Conservation (phyloP, 1,139 yeast species). For the Lodderomyces oxycetoniae region DNA sequence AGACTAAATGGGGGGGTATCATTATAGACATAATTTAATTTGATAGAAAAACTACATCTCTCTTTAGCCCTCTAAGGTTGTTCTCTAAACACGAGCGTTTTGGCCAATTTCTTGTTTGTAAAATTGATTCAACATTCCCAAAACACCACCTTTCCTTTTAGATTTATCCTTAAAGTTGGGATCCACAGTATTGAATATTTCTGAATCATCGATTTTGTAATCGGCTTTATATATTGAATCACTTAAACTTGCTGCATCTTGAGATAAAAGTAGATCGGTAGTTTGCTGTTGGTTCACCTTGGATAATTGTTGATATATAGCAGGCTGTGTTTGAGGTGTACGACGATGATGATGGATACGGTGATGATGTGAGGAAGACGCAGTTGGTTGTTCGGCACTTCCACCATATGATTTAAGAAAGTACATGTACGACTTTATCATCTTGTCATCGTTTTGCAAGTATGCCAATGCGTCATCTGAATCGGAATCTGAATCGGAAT, state of each 20-base stretch:
- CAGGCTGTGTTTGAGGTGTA: not conserved
- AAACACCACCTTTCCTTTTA: slow-evolving; percentile 50
- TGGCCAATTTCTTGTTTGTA: slow-evolving; percentile 51
- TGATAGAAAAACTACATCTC: too few species aligned
- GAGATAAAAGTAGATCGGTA: too few species aligned
- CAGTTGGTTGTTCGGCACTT: slow-evolving; percentile 3
- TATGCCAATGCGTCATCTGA: slow-evolving; percentile 39
- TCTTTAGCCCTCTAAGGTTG: too few species aligned
- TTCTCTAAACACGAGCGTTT: slow-evolving; percentile 3
- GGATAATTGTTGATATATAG: slow-evolving; percentile 4
- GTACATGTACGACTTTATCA: slow-evolving; percentile 86
- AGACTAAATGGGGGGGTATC: too few species aligned
- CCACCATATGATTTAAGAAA: slow-evolving; percentile 74
- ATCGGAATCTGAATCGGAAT: slow-evolving; percentile 14
- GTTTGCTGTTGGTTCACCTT: slow-evolving; percentile 5
- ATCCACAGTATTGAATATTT: slow-evolving; percentile 16
- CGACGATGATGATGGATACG: too few species aligned
- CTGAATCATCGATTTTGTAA: slow-evolving; percentile 27
- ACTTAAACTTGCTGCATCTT: slow-evolving; percentile 19
- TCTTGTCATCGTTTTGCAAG: slow-evolving; percentile 64
- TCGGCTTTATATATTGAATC: slow-evolving; percentile 25
- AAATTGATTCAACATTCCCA: slow-evolving; percentile 80
- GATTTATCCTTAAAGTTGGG: slow-evolving; percentile 15
- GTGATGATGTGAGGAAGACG: not conserved
- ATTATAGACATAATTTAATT: too few species aligned